Evolutionary conservation across 2,329 filamentous ascomycete species (phyloP).

Genomic region (Aspergillus persii): DNA sequence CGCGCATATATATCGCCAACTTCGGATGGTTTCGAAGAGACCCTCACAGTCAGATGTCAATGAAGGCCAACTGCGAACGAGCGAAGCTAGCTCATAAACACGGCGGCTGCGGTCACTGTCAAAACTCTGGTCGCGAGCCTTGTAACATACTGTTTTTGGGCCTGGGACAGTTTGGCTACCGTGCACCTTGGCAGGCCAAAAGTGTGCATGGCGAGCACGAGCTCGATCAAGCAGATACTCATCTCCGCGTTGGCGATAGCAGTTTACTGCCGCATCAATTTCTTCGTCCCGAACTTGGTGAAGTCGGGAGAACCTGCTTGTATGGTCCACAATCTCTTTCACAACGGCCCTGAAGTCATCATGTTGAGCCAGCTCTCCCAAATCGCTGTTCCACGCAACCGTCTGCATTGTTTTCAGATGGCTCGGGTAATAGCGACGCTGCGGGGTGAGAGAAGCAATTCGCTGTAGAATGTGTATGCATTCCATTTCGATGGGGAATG

Average conservation of each 20-base stretch:
- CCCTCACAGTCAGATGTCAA: neutral
- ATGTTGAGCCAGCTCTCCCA: slow-evolving; percentile 20
- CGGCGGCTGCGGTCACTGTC: slow-evolving; percentile 7
- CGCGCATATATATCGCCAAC: slow-evolving; percentile 3
- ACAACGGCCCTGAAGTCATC: neutral
- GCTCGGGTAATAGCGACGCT: slow-evolving; percentile 25
- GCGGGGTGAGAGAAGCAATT: slow-evolving; percentile 26
- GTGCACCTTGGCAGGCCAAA: slow-evolving; percentile 8
- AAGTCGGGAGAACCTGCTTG: slow-evolving; percentile 12
- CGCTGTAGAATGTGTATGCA: slow-evolving; percentile 13
- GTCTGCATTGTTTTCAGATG: slow-evolving; percentile 22
- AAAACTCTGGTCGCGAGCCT: slow-evolving; percentile 7
- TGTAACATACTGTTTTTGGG: slow-evolving; percentile 3
- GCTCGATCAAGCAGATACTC: slow-evolving; percentile 21
- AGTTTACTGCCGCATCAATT: neutral
- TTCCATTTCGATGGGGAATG: slow-evolving; percentile 10
- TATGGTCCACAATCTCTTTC: slow-evolving; percentile 14
- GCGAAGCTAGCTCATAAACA: slow-evolving; percentile 14
- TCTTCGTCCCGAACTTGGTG: neutral
- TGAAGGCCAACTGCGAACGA: slow-evolving; percentile 16
- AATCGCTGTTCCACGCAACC: slow-evolving; percentile 19
- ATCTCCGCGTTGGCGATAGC: slow-evolving; percentile 4
- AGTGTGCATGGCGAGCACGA: slow-evolving; percentile 6
- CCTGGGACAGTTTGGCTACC: neutral
- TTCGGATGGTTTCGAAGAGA: neutral